Evolutionary conservation across 306 rosid genomes (phyloP), one percentile per base, ranked within the genome.

Genomic region (Astragalus membranaceus): DNA sequence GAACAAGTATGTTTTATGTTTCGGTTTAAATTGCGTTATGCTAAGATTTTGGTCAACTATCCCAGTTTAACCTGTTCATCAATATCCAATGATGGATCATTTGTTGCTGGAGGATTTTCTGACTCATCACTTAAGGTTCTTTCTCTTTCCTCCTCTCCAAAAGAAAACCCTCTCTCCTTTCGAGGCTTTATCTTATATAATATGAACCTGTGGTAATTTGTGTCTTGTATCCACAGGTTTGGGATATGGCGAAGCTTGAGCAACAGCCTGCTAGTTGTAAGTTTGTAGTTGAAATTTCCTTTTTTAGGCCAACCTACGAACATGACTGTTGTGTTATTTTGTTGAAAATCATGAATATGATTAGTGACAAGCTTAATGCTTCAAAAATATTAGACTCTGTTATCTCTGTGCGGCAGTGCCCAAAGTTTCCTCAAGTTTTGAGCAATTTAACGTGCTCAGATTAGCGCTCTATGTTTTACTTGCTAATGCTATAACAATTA

Each of bases 211-310:
- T 61, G 52, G 58, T 84, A 57, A 66, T 65, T 23, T 73, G 52
- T 59, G 48, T 55, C 75, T 58, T 48, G 29, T 76, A 55, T 83
- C 10, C 12, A 30, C 75, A 92, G 98, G 85, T 92, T 17, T 92
- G 98, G 98, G 96, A 92, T 86, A 92, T 89, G 95, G 88, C 96
- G 70, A 88, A 85, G 85, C 90, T 92, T 62, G 95, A 96, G 78
- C 95, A 88, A 73, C 91, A 85, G 75, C 35, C 78, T 37, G 67
- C 54, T 58, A 80, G 39, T 79, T 80, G 98, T 88, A 81, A 86
- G 95, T 89, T 76, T 63, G 44, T 73, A 33, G 43, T 44, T 54
- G 26, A 64, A 64, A 56, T 49, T 15, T 23, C 47, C 44, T 72
- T 41, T 48, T 67, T 30, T 68, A 67, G 48, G 60, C 53, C 7